Conservation (phyloP, 768 basidiomycete genomes). For the Tricholoma furcatifolium region DNA sequence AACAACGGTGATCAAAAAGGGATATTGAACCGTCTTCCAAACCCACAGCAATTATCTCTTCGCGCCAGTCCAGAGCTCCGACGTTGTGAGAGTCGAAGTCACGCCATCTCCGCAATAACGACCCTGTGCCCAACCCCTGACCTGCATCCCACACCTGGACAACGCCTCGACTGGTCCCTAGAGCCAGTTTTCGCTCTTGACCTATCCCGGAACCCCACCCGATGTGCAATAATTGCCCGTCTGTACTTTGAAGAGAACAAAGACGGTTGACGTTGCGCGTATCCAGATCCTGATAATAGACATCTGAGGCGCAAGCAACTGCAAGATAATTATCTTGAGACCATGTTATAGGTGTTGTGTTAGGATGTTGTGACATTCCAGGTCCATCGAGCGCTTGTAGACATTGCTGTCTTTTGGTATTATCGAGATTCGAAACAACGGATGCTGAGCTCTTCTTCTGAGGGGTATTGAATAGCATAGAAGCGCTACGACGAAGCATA, state of each 20-base stretch:
- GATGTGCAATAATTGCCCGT: conserved; percentile 44
- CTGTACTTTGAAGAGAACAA: conserved; percentile 34
- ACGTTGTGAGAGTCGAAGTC: conserved; percentile 28
- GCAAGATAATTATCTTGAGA: conserved; percentile 58
- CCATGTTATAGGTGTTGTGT: conserved; percentile 63
- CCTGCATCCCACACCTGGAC: conserved; percentile 57
- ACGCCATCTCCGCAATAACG: conserved; percentile 39
- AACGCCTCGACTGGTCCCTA: conserved; percentile 49
- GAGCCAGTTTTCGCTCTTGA: conserved; percentile 42
- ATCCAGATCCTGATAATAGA: conserved; percentile 63
- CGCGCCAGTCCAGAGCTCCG: conserved; percentile 52
- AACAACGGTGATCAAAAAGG: conserved; percentile 60
- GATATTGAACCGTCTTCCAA: conserved; percentile 62
- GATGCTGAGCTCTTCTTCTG: conserved; percentile 37
- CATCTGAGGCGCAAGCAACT: conserved; percentile 56
- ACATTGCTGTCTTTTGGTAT: conserved; percentile 49
- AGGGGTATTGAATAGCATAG: conserved; percentile 43
- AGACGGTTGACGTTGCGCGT: conserved; percentile 52
- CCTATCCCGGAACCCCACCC: conserved; percentile 45
- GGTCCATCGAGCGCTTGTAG: conserved; percentile 64
- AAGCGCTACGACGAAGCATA: conserved; percentile 51
- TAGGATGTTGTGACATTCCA: conserved; percentile 51
- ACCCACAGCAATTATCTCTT: conserved; percentile 62
- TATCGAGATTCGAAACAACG: conserved; percentile 50
- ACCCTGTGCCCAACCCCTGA: conserved; percentile 26